Percentiles rank a stretch among this genome's conserved stretches.
Evolutionary conservation across 1,139 yeast species (phyloP).

Genomic region (Kluyveromyces sp.): DNA sequence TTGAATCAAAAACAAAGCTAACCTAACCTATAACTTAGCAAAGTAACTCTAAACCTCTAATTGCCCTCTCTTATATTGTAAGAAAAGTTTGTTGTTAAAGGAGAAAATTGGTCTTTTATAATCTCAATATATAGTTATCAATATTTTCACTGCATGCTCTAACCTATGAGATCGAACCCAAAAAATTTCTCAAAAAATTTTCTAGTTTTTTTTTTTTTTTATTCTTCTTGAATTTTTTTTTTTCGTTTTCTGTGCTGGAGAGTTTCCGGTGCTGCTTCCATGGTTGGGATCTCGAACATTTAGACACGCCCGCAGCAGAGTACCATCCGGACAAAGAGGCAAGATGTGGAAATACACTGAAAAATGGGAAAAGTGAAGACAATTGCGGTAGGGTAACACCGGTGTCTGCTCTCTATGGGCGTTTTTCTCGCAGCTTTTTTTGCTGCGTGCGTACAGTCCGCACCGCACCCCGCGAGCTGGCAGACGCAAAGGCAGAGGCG

Average conservation of each 20-base stretch:
- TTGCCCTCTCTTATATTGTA: neutral
- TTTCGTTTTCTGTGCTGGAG: too few species aligned
- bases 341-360: too few species aligned
- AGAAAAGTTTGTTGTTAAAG: neutral
- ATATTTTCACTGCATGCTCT: neutral
- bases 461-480: neutral
- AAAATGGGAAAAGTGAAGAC: too few species aligned
- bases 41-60: neutral
- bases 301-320: too few species aligned
- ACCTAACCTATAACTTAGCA: neutral
- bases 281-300: too few species aligned
- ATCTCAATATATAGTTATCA: neutral
- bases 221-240: too few species aligned
- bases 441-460: neutral
- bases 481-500: neutral
- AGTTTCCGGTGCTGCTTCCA: too few species aligned
- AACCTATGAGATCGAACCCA: neutral
- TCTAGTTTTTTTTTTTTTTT: too few species aligned
- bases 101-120: constrained; percentile 1
- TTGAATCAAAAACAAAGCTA: neutral
- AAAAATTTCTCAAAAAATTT: neutral
- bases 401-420: too few species aligned
- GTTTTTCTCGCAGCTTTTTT: too few species aligned
- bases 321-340: too few species aligned
- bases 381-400: too few species aligned